Conservation (phyloP, 2,329 filamentous ascomycete genomes). For the Aspergillus fructus region DNA sequence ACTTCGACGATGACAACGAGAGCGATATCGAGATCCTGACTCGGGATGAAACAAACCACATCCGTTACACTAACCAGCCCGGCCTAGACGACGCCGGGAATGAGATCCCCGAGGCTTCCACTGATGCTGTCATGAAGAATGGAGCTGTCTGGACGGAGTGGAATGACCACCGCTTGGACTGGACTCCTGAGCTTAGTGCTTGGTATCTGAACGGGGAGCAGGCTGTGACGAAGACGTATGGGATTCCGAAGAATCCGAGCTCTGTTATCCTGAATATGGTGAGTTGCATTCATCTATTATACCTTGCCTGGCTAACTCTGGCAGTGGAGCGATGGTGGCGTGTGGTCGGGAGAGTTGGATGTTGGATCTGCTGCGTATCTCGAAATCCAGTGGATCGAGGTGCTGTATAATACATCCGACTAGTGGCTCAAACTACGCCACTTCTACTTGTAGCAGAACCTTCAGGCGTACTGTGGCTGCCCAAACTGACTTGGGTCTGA, state of each 20-base stretch:
- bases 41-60: neutral
- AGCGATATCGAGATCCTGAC: slow-evolving; percentile 8
- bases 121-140: neutral
- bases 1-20: slow-evolving; percentile 2
- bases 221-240: slow-evolving; percentile 1
- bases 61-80: slow-evolving; percentile 7
- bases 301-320: neutral
- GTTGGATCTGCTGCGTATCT: slow-evolving; percentile 2
- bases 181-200: slow-evolving; percentile 1
- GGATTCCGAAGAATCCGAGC: neutral
- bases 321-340: slow-evolving; percentile 5
- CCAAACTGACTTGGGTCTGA: too few relatives aligned
- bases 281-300: neutral
- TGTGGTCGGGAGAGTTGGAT: neutral
- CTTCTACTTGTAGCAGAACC: too few relatives aligned
- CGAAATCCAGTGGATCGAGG: slow-evolving; percentile 5
- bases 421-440: too few relatives aligned
- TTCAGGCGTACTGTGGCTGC: too few relatives aligned
- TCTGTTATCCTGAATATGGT: neutral
- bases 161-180: slow-evolving; percentile 4
- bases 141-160: slow-evolving; percentile 1
- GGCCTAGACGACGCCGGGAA: slow-evolving; percentile 1
- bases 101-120: neutral
- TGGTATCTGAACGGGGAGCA: slow-evolving; percentile 3
- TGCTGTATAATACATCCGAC: neutral